phyloP scores from a whole-genome alignment of 75 land plant genomes.

The Cryptomeria japonica region DNA sequence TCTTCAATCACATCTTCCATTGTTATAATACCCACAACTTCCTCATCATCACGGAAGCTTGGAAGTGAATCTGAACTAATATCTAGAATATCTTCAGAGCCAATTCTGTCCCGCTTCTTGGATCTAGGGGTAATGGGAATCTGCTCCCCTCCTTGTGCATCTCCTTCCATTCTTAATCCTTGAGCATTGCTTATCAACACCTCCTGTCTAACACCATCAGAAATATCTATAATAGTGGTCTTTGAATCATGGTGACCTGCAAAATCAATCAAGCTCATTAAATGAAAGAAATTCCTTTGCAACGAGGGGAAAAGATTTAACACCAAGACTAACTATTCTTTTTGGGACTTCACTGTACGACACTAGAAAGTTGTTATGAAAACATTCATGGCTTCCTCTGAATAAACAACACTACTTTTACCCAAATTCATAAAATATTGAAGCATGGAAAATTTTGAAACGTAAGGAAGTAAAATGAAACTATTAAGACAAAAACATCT shows the following conservation, averaged over 20 bases:
- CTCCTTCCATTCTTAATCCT: conserved; percentile 14
- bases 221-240: neutral
- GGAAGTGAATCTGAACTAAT: conserved; percentile 36
- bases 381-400: neutral
- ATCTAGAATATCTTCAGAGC: conserved; percentile 51
- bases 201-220: conserved; percentile 9
- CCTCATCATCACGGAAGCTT: conserved; percentile 46
- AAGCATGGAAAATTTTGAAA: neutral
- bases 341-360: neutral
- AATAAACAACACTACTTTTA: neutral
- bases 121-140: neutral
- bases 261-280: neutral
- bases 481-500: neutral
- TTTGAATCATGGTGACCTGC: conserved; percentile 1
- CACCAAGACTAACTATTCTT: neutral
- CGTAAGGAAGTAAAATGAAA: neutral
- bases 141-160: neutral
- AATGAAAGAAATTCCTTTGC: neutral
- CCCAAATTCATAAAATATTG: neutral
- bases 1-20: conserved; percentile 89
- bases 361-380: neutral
- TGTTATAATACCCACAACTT: conserved; percentile 71
- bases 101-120: conserved; percentile 47
- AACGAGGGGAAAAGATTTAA: neutral
- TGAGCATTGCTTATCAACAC: neutral